Conservation (phyloP, 2,329 filamentous ascomycete genomes). For the Fusarium sp. region DNA sequence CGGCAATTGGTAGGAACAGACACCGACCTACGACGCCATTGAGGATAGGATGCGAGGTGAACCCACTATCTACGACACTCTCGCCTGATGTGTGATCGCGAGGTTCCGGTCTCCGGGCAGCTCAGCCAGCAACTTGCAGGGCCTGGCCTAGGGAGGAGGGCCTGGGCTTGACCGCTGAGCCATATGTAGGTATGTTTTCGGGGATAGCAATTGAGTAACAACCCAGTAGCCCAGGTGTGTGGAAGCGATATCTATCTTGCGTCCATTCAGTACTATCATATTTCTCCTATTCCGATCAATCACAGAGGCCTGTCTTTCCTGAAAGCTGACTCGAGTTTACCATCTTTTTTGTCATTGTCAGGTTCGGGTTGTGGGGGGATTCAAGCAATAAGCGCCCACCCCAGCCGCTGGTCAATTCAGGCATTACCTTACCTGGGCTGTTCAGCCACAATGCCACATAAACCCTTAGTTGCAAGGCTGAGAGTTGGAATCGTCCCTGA, state of each 20-base stretch:
- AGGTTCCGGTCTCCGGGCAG: constrained; percentile 41
- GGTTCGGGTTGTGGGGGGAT: constrained; percentile 32
- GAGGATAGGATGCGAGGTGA: constrained; percentile 14
- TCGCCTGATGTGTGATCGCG: constrained; percentile 33
- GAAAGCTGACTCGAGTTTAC: background rate
- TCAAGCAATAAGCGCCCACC: background rate
- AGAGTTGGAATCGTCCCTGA: constrained; percentile 17
- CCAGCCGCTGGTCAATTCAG: background rate
- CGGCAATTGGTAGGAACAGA: constrained; percentile 33
- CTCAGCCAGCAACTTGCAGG: constrained; percentile 31
- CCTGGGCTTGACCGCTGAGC: constrained; percentile 15
- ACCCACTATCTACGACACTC: constrained; percentile 31
- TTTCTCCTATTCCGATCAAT: background rate
- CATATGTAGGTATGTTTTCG: background rate
- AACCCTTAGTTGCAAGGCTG: constrained; percentile 22
- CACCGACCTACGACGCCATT: constrained; percentile 9
- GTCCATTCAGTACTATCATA: background rate
- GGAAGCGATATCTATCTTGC: background rate
- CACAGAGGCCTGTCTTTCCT: background rate
- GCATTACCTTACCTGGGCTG: background rate
- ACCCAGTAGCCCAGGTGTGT: background rate
- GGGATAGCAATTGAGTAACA: background rate
- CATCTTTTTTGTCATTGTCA: constrained; percentile 14
- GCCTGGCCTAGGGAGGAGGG: background rate
- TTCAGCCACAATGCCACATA: background rate